Conservation (phyloP, 106 monocot genomes). For the Agapanthus africanus region DNA sequence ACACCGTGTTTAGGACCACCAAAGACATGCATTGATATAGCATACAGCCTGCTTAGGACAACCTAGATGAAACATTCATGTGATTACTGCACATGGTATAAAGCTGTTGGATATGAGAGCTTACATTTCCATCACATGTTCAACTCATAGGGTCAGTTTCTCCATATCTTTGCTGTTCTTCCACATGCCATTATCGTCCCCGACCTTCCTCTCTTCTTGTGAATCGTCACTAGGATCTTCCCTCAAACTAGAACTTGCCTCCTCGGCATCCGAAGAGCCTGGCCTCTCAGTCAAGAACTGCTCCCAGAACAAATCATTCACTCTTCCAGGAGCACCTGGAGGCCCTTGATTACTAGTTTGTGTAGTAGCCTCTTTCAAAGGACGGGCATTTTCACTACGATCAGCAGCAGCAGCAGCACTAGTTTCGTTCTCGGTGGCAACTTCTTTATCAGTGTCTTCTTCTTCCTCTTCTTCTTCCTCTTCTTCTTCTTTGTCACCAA, state of each 20-base stretch:
- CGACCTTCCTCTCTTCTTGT: conserved; percentile 19
- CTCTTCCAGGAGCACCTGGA: conserved; percentile 31
- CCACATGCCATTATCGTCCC: conserved; percentile 6
- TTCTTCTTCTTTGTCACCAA: conserved; percentile 3
- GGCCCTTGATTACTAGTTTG: conserved; percentile 23
- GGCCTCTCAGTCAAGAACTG: conserved; percentile 92
- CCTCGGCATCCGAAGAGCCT: conserved; percentile 65
- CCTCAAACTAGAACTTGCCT: conserved; percentile 58
- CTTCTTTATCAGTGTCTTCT: conserved; percentile 2
- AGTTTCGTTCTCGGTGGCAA: conserved; percentile 8
- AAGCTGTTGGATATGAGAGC: background rate
- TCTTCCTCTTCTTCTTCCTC: too few species aligned
- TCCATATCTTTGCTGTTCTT: conserved; percentile 15
- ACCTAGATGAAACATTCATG: background rate
- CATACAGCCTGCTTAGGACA: too few species aligned
- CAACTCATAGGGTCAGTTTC: conserved; percentile 10
- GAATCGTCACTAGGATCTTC: conserved; percentile 28
- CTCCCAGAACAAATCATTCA: conserved; percentile 96
- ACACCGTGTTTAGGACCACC: background rate
- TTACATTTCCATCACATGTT: too few species aligned
- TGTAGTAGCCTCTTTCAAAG: conserved; percentile 11
- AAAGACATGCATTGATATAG: too few species aligned
- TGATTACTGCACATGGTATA: background rate
- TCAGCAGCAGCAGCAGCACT: background rate
- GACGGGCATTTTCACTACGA: background rate